These are phyloP conservation scores for Rauvolfia tetraphylla DNA, from an alignment of 257 asterid species.

Conservation along the genomic window DNA sequence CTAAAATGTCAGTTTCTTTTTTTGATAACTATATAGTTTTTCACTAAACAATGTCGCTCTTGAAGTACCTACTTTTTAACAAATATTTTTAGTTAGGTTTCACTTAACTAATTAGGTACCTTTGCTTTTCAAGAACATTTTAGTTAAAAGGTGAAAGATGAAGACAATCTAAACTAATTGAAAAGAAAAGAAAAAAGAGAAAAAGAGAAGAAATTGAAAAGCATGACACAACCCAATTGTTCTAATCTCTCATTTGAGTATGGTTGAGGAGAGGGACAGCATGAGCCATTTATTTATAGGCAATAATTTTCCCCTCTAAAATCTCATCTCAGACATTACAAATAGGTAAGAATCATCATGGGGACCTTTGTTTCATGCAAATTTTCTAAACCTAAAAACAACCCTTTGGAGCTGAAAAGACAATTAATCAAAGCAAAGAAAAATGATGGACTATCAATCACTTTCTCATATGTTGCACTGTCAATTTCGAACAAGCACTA, in stretches of 20 bases:
- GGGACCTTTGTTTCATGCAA: slow-evolving; percentile 5
- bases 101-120: not conserved
- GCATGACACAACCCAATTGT: not conserved
- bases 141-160: not conserved
- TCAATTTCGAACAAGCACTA: slow-evolving; percentile 8
- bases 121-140: not conserved
- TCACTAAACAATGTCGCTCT: not conserved
- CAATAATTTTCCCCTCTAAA: not conserved
- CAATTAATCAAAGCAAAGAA: not conserved
- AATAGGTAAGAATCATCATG: not conserved
- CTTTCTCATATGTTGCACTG: slow-evolving; percentile 8
- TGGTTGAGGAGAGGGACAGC: not conserved
- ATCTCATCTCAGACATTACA: not conserved
- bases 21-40: no score
- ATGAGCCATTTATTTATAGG: not conserved
- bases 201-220: not conserved
- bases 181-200: no score
- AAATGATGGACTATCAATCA: slow-evolving; percentile 6
- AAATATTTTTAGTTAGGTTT: not conserved
- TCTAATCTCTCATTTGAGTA: not conserved
- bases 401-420: not conserved
- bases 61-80: not conserved
- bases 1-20: no score
- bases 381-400: not conserved
- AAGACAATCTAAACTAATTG: not conserved